Percentiles rank a stretch among this genome's conserved stretches.
Conservation (phyloP, 768 basidiomycete genomes). For the Lactarius sanguifluus region DNA sequence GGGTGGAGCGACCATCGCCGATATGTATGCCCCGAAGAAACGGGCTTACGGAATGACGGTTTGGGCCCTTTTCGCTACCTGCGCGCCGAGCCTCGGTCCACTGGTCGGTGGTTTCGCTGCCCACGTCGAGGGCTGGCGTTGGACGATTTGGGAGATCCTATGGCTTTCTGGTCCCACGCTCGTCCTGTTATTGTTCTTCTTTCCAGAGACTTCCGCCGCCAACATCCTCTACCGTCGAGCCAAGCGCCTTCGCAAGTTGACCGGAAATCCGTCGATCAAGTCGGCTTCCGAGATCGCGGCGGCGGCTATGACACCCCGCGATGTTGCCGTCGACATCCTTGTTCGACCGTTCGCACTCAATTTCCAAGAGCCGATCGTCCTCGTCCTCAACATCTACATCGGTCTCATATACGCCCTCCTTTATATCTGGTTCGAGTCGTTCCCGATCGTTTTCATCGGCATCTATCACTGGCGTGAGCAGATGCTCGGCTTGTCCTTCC, state of each 20-base stretch:
- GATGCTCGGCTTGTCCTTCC: conserved; percentile 36
- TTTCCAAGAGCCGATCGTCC: conserved; percentile 36
- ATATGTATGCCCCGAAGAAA: conserved; percentile 32
- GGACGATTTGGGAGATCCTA: conserved; percentile 39
- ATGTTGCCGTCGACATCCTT: conserved; percentile 33
- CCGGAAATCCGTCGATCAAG: conserved; percentile 34
- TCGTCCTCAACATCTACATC: conserved; percentile 37
- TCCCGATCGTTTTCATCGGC: conserved; percentile 38
- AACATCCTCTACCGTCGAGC: conserved; percentile 38
- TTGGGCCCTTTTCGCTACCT: conserved; percentile 35
- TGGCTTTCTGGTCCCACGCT: conserved; percentile 37
- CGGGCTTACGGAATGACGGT: conserved; percentile 34
- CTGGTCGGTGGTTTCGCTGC: conserved; percentile 39
- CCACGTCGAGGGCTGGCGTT: conserved; percentile 37
- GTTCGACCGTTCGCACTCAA: conserved; percentile 37
- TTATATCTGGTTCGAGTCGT: conserved; percentile 40
- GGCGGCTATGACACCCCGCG: conserved; percentile 27
- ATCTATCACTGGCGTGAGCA: conserved; percentile 39
- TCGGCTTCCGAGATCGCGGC: conserved; percentile 34
- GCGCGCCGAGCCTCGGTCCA: conserved; percentile 37
- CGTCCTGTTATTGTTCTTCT: conserved; percentile 34
- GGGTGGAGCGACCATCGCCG: conserved; percentile 35
- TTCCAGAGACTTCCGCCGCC: conserved; percentile 36
- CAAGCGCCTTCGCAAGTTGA: conserved; percentile 35
- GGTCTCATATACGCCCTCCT: conserved; percentile 37